These are phyloP conservation scores for Fraxinus albicans DNA, from an alignment of 305 asterid genomes.

Conservation along the genomic window DNA sequence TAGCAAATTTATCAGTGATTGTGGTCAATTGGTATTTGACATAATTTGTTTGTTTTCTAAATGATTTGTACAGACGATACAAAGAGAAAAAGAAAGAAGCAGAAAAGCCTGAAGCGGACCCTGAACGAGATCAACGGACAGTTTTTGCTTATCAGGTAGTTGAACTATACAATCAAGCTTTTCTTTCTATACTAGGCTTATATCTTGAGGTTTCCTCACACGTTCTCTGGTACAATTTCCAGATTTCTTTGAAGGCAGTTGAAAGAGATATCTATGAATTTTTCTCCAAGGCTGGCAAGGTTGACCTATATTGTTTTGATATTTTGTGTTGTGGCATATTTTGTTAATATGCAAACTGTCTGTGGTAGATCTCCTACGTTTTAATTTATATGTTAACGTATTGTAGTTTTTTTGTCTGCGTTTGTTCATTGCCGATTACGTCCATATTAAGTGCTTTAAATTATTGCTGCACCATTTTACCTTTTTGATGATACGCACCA, in stretches of 20 bases:
- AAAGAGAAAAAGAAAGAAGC: constrained; percentile 62
- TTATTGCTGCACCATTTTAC: not conserved
- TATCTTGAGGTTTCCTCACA: constrained; percentile 27
- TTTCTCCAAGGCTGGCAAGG: constrained; percentile 87
- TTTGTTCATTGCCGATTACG: constrained; percentile 9
- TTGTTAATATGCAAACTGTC: constrained; percentile 8
- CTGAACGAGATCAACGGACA: constrained; percentile 72
- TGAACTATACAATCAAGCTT: constrained; percentile 17
- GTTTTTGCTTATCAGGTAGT: constrained; percentile 82
- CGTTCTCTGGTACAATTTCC: constrained; percentile 23
- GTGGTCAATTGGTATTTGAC: constrained; percentile 14
- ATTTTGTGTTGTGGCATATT: constrained; percentile 10
- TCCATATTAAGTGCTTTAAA: not conserved
- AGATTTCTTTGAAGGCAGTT: constrained; percentile 70
- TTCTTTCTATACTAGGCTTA: constrained; percentile 18
- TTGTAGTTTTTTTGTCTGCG: not conserved
- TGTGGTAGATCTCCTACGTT: not conserved
- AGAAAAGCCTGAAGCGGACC: constrained; percentile 60
- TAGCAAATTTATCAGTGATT: constrained; percentile 24
- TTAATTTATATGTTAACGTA: constrained; percentile 12
- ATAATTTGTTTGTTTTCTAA: constrained; percentile 6
- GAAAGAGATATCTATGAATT: constrained; percentile 73
- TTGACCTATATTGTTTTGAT: constrained; percentile 24
- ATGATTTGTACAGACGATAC: constrained; percentile 45
- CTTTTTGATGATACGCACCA: constrained; percentile 5